phyloP scores from a whole-genome alignment of 257 asterid genomes.

The Solanum chiquidenum region DNA sequence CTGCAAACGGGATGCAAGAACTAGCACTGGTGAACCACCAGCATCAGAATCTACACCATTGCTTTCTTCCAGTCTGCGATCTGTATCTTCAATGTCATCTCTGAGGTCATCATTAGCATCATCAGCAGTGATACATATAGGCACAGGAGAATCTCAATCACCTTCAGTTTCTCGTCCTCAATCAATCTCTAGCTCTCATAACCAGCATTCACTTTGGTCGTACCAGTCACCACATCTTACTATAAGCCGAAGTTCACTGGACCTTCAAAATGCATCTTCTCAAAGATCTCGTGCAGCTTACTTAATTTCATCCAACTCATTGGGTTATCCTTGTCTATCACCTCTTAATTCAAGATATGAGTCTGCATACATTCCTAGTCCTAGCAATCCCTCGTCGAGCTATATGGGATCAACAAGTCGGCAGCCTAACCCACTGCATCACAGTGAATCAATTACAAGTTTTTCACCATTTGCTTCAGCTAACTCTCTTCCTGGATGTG shows the following conservation, averaged over 20 bases:
- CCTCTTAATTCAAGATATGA: conserved; percentile 51
- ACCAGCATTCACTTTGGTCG: conserved; percentile 27
- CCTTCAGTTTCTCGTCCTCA: conserved; percentile 22
- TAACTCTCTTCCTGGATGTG: conserved; percentile 72
- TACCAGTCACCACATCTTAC: conserved; percentile 34
- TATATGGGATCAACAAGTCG: conserved; percentile 61
- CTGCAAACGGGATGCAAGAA: conserved; percentile 85
- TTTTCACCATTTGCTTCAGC: conserved; percentile 73
- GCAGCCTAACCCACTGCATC: conserved; percentile 35
- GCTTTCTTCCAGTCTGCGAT: conserved; percentile 27
- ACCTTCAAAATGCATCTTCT: conserved; percentile 54
- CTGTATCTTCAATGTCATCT: conserved; percentile 31
- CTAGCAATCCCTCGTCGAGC: conserved; percentile 43
- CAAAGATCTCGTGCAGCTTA: conserved; percentile 49
- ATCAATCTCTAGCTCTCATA: conserved; percentile 27
- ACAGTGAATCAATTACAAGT: conserved; percentile 62
- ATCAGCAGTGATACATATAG: conserved; percentile 45
- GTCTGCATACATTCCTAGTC: conserved; percentile 56
- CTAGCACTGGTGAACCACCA: conserved; percentile 44
- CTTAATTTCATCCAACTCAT: conserved; percentile 48
- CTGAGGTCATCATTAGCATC: conserved; percentile 37
- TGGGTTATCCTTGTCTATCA: conserved; percentile 61
- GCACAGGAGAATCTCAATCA: conserved; percentile 20
- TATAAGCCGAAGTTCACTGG: conserved; percentile 44
- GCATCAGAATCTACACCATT: conserved; percentile 83